Percentiles rank a stretch among this genome's conserved stretches.
phyloP scores from a whole-genome alignment of 441 rosid genomes.

The Bocquillonia castaneifolia region DNA sequence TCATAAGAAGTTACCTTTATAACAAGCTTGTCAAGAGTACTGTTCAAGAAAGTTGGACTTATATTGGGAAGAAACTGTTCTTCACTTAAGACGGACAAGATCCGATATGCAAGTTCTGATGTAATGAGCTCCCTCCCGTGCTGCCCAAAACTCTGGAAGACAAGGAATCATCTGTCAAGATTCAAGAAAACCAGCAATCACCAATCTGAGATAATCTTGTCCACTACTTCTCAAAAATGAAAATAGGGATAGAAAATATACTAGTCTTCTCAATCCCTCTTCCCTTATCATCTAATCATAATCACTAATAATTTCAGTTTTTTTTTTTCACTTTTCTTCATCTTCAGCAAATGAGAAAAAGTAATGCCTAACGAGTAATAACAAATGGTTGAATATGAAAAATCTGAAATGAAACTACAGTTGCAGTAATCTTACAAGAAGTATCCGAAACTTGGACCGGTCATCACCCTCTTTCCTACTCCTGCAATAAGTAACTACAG shows the following conservation, averaged over 20 bases:
- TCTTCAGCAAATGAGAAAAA: neutral
- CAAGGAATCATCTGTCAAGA: constrained; percentile 97
- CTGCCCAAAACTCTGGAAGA: constrained; percentile 99
- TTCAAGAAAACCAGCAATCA: constrained; percentile 79
- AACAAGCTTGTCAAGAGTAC: constrained; percentile 58
- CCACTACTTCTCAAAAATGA: constrained; percentile 23
- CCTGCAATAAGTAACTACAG: constrained; percentile 65
- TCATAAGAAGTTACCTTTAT: constrained; percentile 51
- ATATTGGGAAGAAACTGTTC: constrained; percentile 62
- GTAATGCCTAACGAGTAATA: constrained; percentile 2
- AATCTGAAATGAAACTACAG: neutral
- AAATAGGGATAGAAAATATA: constrained; percentile 5
- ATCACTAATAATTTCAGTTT: neutral
- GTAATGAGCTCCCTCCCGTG: constrained; percentile 97
- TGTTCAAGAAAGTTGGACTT: constrained; percentile 40
- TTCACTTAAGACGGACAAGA: constrained; percentile 77
- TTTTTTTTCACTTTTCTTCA: neutral
- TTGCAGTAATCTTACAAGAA: constrained; percentile 64
- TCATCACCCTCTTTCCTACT: constrained; percentile 43
- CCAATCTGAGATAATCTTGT: constrained; percentile 46
- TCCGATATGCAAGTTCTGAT: constrained; percentile 74
- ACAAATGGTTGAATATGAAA: neutral
- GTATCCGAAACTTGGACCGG: constrained; percentile 75
- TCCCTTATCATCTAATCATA: neutral
- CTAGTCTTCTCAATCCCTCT: neutral